Evolutionary conservation across 78 protist species (phyloP).

Genomic region (Mantamonas sphyraenae): DNA sequence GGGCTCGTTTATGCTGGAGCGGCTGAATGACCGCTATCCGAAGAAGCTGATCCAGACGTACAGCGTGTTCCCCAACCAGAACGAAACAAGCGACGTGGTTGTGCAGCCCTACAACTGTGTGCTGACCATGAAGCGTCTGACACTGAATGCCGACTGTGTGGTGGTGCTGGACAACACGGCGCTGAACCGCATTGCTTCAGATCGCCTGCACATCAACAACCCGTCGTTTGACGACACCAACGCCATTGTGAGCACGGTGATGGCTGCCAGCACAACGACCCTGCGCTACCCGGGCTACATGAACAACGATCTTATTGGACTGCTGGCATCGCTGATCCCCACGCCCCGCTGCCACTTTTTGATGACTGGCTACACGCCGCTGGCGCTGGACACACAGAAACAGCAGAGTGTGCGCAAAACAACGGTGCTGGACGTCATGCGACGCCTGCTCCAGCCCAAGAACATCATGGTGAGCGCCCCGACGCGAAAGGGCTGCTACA

Average conservation of each 20-base stretch:
- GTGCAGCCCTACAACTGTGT: conserved; percentile 97
- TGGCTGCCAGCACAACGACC: conserved; percentile 95
- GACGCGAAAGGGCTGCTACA: conserved; percentile 73
- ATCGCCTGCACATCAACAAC: conserved; percentile 61
- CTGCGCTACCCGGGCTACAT: conserved; percentile 94
- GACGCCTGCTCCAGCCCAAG: conserved; percentile 94
- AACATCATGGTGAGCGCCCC: conserved; percentile 83
- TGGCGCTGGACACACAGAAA: conserved; percentile 27
- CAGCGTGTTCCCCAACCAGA: conserved; percentile 86
- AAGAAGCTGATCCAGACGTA: conserved; percentile 97
- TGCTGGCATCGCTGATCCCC: conserved; percentile 95
- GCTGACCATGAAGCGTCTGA: conserved; percentile 89
- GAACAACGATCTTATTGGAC: conserved; percentile 95
- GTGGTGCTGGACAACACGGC: conserved; percentile 98
- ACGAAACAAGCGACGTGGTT: conserved; percentile 73
- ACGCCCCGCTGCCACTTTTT: conserved; percentile 98
- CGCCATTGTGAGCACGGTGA: conserved; percentile 83
- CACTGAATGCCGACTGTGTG: conserved; percentile 81
- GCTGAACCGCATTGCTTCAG: conserved; percentile 84
- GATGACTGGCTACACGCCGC: conserved; percentile 96
- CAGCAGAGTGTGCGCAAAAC: conserved; percentile 84
- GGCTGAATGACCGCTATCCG: conserved; percentile 88
- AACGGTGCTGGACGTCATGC: conserved; percentile 97
- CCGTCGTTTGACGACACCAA: conserved; percentile 80
- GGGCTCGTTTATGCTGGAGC: conserved; percentile 89